phyloP scores from a whole-genome alignment of 495 filamentous ascomycete species.

The Penicillium dipodomyicola region DNA sequence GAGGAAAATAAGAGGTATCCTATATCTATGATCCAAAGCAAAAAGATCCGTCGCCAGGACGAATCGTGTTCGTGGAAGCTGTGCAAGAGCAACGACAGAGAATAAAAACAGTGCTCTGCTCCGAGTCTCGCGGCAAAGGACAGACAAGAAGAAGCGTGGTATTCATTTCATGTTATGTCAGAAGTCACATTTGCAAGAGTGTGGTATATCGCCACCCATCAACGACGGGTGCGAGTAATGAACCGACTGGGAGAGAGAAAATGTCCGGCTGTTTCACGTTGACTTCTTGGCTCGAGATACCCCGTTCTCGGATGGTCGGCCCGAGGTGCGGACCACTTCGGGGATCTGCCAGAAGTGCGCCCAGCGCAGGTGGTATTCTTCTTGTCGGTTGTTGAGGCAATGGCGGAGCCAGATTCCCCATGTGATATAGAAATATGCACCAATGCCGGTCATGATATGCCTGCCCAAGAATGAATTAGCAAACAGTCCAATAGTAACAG shows the following conservation, averaged over 20 bases:
- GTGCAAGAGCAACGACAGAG: constrained; percentile 3
- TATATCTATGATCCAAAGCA: constrained; percentile 16
- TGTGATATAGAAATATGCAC: constrained; percentile 80
- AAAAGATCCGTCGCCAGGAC: constrained; percentile 17
- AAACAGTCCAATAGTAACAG: not conserved
- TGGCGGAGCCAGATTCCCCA: constrained; percentile 87
- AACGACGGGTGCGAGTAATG: not conserved
- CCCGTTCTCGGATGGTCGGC: constrained; percentile 27
- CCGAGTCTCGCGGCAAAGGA: constrained; percentile 9
- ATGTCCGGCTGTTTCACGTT: constrained; percentile 21
- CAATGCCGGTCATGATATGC: constrained; percentile 64
- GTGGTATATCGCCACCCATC: not conserved
- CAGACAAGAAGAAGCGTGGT: constrained; percentile 6
- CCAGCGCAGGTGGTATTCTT: constrained; percentile 76
- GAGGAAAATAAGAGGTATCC: not conserved
- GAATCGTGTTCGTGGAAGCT: constrained; percentile 1
- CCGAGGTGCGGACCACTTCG: constrained; percentile 51
- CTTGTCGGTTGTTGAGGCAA: constrained; percentile 72
- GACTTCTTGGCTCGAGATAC: constrained; percentile 42
- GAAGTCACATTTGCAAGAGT: constrained; percentile 10
- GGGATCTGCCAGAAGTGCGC: constrained; percentile 64
- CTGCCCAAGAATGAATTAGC: constrained; percentile 31
- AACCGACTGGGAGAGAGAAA: not conserved
- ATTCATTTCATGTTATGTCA: constrained; percentile 6
- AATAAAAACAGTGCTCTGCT: constrained; percentile 7